Evolutionary conservation across 164 flowering plant genomes (phyloP).

Genomic region (Piper longum): DNA sequence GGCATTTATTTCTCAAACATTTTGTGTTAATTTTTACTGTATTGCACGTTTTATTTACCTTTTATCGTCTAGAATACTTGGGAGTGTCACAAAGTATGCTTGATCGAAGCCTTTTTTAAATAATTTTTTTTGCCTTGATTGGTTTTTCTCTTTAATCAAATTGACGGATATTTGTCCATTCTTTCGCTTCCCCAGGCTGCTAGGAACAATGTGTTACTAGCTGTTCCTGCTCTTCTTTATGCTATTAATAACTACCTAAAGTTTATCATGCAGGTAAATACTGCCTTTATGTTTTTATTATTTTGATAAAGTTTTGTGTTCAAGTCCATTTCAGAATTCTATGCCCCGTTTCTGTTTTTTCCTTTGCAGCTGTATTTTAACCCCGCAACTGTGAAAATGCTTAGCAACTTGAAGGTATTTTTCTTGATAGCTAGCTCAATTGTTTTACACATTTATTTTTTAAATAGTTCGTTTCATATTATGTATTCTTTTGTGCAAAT

Average conservation of each 20-base stretch:
- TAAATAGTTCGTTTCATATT: neutral
- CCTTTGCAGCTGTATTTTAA: slow-evolving; percentile 79
- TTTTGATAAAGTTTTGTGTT: neutral
- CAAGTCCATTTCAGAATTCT: neutral
- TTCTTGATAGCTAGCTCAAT: neutral
- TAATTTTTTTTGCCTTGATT: neutral
- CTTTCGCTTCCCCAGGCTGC: slow-evolving; percentile 62
- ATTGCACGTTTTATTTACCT: too few species aligned
- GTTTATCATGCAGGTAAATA: slow-evolving; percentile 91
- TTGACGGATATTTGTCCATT: neutral
- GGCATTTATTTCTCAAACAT: too few species aligned
- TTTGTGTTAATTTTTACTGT: too few species aligned
- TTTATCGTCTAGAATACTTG: too few species aligned
- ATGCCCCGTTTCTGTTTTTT: neutral
- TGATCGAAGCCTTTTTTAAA: too few species aligned
- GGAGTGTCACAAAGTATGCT: too few species aligned
- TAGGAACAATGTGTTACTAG: slow-evolving; percentile 88
- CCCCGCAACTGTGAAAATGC: slow-evolving; percentile 99
- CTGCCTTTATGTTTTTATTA: neutral
- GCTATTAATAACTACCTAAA: slow-evolving; percentile 96
- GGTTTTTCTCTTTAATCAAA: neutral
- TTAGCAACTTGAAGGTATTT: slow-evolving; percentile 92
- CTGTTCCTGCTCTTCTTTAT: slow-evolving; percentile 92
- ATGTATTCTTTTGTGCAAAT: too few species aligned
- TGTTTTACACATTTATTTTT: neutral